Evolutionary conservation across 2,329 filamentous ascomycete genomes (phyloP).

Genomic region (Passalora sequoiae): DNA sequence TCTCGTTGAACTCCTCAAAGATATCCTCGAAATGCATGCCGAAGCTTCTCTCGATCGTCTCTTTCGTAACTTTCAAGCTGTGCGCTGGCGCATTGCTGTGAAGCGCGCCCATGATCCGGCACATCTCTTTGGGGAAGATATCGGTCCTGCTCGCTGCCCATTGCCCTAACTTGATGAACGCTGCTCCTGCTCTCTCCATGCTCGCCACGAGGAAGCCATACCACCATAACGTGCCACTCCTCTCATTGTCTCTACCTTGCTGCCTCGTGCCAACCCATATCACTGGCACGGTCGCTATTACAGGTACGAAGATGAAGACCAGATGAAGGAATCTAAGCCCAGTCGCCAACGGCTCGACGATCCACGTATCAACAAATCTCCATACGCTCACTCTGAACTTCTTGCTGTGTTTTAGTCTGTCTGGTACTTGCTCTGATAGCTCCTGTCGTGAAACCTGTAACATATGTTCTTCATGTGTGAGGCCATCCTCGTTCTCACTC

Average conservation of each 20-base stretch:
- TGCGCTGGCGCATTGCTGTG: conserved; percentile 94
- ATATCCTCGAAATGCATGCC: conserved; percentile 80
- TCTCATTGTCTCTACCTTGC: conserved; percentile 64
- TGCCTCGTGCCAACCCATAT: conserved; percentile 71
- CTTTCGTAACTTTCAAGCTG: conserved; percentile 71
- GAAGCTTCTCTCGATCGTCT: conserved; percentile 76
- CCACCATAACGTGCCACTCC: conserved; percentile 86
- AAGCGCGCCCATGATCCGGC: conserved; percentile 84
- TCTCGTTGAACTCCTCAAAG: conserved; percentile 91
- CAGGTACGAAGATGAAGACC: conserved; percentile 82
- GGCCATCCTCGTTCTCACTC: conserved; percentile 41
- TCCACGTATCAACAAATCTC: conserved; percentile 63
- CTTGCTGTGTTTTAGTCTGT: conserved; percentile 56
- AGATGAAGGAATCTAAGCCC: conserved; percentile 83
- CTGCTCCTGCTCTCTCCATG: conserved; percentile 91
- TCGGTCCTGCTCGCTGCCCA: conserved; percentile 96
- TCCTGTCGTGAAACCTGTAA: conserved; percentile 74
- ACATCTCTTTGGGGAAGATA: conserved; percentile 92
- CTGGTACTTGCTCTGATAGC: conserved; percentile 62
- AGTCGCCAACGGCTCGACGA: conserved; percentile 82
- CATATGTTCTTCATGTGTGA: conserved; percentile 82
- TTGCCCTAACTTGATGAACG: conserved; percentile 98
- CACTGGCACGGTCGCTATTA: conserved; percentile 70
- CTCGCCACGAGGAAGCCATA: conserved; percentile 78
- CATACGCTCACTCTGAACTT: conserved; percentile 56